Base-by-base conservation (phyloP, 768 basidiomycete genomes). In the Tricholoma hemisulphureum region DNA sequence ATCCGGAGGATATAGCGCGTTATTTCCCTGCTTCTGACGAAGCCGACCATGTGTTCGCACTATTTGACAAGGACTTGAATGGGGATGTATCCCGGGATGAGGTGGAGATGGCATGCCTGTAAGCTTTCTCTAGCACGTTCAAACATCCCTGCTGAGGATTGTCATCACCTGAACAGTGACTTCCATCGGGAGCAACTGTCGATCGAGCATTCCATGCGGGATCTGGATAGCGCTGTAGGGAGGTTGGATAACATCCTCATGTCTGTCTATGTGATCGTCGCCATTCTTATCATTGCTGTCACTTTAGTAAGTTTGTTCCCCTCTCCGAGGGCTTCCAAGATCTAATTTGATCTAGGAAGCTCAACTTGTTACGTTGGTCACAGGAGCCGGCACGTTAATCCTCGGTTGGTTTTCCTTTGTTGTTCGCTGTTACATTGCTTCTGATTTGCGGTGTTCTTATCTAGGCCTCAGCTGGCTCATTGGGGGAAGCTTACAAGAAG, bases 141-240 rank as follows among this genome's bases (percentile, higher is more conserved):
- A 23, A 23, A 35, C 10, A 32, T 23, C n/a, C 32, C 57, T 48
- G 60, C 13, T 54, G 23, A 20, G 49, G 53, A 53, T n/a, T n/a
- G n/a, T 61, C 23, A 59, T 35, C 49, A 37, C 51, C 59, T 57
- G 54, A 34, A 32, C 51, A 87, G 90, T 71, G 88, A 91, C 37
- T 81, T 92, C 57, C 93, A 95, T 67, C 82, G 92, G 28, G 94
- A 97, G 67, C 86, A 93, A 58, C 73, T 93, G 35, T 87, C 88
- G 18, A 83, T 97, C 43, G 87, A 91, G 59, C 86, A 88, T 67
- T 89, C 87, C 5, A 92, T 97, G 93, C 80, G 85, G 43, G 92
- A 95, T 71, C 75, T 95, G 50, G 94, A 95, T 71, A 91, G 89
- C 51, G 94, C 94, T 5, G 93, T 95, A 13, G 87, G 91, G 16